These are phyloP conservation scores for Cyclocybe cylindracea DNA, from an alignment of 768 basidiomycete genomes.

Conservation along the genomic window DNA sequence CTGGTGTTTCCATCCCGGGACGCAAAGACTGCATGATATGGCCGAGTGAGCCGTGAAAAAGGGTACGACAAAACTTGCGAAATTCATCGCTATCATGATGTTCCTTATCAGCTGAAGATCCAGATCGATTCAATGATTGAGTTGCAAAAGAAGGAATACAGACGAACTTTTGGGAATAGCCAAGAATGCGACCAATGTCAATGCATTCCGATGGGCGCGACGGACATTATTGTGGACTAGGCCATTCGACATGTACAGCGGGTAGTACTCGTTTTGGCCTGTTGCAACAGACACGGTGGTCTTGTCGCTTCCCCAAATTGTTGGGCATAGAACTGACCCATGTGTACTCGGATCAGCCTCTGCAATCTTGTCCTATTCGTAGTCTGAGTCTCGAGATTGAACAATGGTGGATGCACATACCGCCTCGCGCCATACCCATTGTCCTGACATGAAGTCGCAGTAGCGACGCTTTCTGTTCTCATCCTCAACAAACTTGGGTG, in stretches of 20 bases:
- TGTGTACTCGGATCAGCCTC: conserved; percentile 19
- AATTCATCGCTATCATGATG: no score
- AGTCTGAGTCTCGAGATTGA: no score
- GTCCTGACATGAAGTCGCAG: conserved; percentile 39
- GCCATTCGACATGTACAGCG: conserved; percentile 33
- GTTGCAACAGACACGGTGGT: conserved; percentile 38
- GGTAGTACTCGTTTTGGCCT: conserved; percentile 36
- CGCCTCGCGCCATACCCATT: conserved; percentile 41
- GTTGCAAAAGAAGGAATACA: no score
- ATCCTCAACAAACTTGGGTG: conserved; percentile 27
- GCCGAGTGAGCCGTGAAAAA: conserved; percentile 29
- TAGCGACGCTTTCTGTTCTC: conserved; percentile 22
- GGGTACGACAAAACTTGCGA: conserved; percentile 25
- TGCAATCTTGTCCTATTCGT: conserved; percentile 26
- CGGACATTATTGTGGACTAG: conserved; percentile 31
- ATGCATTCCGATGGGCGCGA: conserved; percentile 28
- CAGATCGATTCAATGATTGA: no score
- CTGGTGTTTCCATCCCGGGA: conserved; percentile 26
- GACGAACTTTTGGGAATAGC: no score
- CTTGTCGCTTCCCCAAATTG: conserved; percentile 40
- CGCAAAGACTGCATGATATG: conserved; percentile 20
- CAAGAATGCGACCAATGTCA: conserved; percentile 26
- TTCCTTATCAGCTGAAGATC: no score
- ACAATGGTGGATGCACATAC: conserved; percentile 23
- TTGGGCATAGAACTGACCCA: conserved; percentile 30